A percentile compares a stretch with the other conserved stretches of the same genome.
Conservation (phyloP, 257 asterid species). For the Solanum corneliomulleri region DNA sequence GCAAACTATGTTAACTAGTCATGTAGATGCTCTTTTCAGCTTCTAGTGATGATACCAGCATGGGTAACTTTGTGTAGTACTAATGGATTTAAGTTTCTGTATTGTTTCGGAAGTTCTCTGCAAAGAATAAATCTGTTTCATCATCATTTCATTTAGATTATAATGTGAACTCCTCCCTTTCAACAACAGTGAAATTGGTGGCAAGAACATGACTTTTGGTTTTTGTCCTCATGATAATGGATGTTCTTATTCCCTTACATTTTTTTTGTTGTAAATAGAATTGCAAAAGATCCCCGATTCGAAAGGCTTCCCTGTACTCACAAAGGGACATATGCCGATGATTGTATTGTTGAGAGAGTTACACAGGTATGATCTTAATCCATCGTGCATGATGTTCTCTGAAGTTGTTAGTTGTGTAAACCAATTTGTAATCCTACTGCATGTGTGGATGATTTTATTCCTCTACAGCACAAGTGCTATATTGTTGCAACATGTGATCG, state of each 20-base stretch:
- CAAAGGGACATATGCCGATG: slow-evolving; percentile 98
- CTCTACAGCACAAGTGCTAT: slow-evolving; percentile 83
- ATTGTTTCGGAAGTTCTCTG: neutral
- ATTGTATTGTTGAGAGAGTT: slow-evolving; percentile 86
- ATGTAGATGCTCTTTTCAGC: neutral
- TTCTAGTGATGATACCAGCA: neutral
- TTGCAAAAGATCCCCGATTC: slow-evolving; percentile 95
- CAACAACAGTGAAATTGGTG: neutral
- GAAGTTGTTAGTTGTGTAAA: neutral
- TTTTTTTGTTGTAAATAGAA: slow-evolving; percentile 27
- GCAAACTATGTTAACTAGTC: neutral
- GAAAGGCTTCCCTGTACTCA: slow-evolving; percentile 96
- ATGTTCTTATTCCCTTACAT: neutral
- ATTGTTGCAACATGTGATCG: slow-evolving; percentile 97
- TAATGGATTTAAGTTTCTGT: neutral
- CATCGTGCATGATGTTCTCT: neutral
- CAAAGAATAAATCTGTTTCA: neutral
- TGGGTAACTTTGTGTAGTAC: neutral
- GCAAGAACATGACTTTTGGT: neutral
- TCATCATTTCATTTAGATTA: neutral
- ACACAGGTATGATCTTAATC: slow-evolving; percentile 49
- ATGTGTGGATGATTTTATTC: neutral
- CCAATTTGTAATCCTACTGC: neutral
- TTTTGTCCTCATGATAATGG: neutral
- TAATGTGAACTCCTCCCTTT: neutral